Evolutionary conservation across 306 rosid species (phyloP).

Genomic region (Erythrophleum fordii): DNA sequence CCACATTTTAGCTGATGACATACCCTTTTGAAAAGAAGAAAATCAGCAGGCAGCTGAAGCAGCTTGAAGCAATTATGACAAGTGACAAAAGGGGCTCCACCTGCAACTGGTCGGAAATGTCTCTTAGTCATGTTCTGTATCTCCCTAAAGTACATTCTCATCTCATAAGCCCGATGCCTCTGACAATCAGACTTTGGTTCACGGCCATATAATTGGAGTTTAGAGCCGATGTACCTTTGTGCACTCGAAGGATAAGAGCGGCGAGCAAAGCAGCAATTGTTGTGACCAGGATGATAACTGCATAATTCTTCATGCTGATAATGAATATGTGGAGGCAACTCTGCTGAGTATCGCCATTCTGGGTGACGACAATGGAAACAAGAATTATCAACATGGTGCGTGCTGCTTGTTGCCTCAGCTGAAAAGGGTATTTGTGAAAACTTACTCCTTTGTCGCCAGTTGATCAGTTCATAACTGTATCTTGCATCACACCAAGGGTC

Average conservation of each 20-base stretch:
- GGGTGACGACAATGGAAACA: slow-evolving; percentile 49
- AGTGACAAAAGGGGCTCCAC: slow-evolving; percentile 86
- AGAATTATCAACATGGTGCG: slow-evolving; percentile 56
- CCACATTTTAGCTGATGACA: slow-evolving; percentile 77
- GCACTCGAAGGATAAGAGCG: slow-evolving; percentile 62
- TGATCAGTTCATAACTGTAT: slow-evolving; percentile 41
- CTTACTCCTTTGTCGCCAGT: slow-evolving; percentile 46
- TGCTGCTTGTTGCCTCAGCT: slow-evolving; percentile 61
- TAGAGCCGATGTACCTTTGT: slow-evolving; percentile 43
- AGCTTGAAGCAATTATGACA: slow-evolving; percentile 70
- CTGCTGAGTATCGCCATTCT: slow-evolving; percentile 52
- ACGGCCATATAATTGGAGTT: slow-evolving; percentile 47
- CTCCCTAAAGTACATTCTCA: slow-evolving; percentile 56
- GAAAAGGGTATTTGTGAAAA: slow-evolving; percentile 65
- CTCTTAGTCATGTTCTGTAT: slow-evolving; percentile 54
- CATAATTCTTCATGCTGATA: slow-evolving; percentile 40
- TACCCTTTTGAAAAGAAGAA: slow-evolving; percentile 66
- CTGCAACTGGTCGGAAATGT: slow-evolving; percentile 77
- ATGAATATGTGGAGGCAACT: slow-evolving; percentile 47
- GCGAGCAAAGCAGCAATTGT: slow-evolving; percentile 44
- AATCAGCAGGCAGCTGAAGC: slow-evolving; percentile 80
- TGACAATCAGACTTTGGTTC: slow-evolving; percentile 51
- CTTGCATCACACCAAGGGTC: slow-evolving; percentile 51
- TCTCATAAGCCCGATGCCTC: slow-evolving; percentile 47
- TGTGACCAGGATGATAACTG: slow-evolving; percentile 50